phyloP scores from a whole-genome alignment of 2,329 filamentous ascomycete species.

The Achaetomium macrosporum region DNA sequence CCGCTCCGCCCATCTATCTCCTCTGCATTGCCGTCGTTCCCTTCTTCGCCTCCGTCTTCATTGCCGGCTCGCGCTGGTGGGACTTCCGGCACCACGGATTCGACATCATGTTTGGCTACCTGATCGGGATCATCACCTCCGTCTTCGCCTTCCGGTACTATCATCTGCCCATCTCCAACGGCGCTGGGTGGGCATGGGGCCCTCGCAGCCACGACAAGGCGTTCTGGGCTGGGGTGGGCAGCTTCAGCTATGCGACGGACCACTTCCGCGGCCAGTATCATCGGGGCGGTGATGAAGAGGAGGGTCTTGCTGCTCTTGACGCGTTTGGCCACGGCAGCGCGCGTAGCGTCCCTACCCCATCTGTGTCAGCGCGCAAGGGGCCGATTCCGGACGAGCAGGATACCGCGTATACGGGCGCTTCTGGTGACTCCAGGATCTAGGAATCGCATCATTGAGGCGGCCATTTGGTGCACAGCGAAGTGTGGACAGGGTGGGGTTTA shows the following conservation, averaged over 20 bases:
- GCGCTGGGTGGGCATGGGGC: constrained; percentile 86
- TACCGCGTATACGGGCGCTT: constrained; percentile 12
- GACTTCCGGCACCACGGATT: constrained; percentile 90
- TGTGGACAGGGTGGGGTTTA: no score
- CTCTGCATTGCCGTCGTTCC: constrained; percentile 65
- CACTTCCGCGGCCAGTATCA: constrained; percentile 25
- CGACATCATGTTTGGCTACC: constrained; percentile 79
- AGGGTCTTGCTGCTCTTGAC: constrained; percentile 16
- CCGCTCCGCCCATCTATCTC: constrained; percentile 76
- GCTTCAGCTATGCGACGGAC: constrained; percentile 49
- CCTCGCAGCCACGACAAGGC: constrained; percentile 66
- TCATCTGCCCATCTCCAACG: constrained; percentile 71
- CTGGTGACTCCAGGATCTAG: background rate
- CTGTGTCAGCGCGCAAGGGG: constrained; percentile 9
- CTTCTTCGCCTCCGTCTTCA: constrained; percentile 69
- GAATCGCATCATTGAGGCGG: background rate
- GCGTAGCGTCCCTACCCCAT: background rate
- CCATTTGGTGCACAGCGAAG: no score
- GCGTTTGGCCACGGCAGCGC: constrained; percentile 16
- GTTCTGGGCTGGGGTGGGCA: constrained; percentile 70
- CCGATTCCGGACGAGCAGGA: constrained; percentile 5
- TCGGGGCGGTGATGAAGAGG: constrained; percentile 29
- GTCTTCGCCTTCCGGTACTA: constrained; percentile 80
- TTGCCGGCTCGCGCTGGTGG: constrained; percentile 79
- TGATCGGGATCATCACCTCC: constrained; percentile 66